These are phyloP conservation scores for Scheffersomyces illinoinensis DNA, from an alignment of 1,139 yeast species.

Conservation along the genomic window DNA sequence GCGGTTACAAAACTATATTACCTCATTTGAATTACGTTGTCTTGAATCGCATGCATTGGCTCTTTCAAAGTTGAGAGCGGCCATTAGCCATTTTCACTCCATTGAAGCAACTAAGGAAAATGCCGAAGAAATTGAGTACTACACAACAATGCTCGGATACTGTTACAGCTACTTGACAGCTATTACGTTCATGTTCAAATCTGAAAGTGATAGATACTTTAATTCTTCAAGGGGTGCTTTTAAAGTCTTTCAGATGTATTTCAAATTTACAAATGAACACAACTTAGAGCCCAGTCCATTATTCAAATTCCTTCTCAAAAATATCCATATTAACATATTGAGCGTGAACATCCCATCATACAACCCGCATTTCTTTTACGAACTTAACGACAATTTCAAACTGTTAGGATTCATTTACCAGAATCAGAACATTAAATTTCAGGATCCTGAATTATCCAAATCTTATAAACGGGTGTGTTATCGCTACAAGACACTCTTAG, in stretches of 20 bases:
- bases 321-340: slow-evolving; percentile 18
- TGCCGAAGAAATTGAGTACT: not conserved
- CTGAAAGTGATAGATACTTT: slow-evolving; percentile 20
- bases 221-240: slow-evolving; percentile 13
- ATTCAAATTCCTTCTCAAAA: slow-evolving; percentile 11
- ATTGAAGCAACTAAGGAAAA: not conserved
- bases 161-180: slow-evolving; percentile 18
- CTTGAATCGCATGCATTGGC: slow-evolving; percentile 16
- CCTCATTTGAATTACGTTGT: slow-evolving; percentile 13
- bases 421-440: slow-evolving; percentile 5
- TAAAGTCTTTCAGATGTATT: slow-evolving; percentile 2
- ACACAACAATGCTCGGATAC: slow-evolving; percentile 12
- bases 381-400: slow-evolving; percentile 22
- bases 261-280: not conserved
- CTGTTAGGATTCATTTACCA: slow-evolving; percentile 15
- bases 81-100: not conserved
- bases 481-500: slow-evolving; percentile 13
- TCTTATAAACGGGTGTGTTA: slow-evolving; percentile 8
- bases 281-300: not conserved
- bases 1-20: slow-evolving; percentile 1
- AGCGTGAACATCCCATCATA: slow-evolving; percentile 29
- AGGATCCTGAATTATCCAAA: slow-evolving; percentile 2
- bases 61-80: not conserved
- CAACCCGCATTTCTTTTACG: slow-evolving; percentile 23
- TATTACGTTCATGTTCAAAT: slow-evolving; percentile 20